Percentiles rank a stretch among this genome's conserved stretches.
Conservation (phyloP, 164 flowering plant genomes). For the Piper betle region DNA sequence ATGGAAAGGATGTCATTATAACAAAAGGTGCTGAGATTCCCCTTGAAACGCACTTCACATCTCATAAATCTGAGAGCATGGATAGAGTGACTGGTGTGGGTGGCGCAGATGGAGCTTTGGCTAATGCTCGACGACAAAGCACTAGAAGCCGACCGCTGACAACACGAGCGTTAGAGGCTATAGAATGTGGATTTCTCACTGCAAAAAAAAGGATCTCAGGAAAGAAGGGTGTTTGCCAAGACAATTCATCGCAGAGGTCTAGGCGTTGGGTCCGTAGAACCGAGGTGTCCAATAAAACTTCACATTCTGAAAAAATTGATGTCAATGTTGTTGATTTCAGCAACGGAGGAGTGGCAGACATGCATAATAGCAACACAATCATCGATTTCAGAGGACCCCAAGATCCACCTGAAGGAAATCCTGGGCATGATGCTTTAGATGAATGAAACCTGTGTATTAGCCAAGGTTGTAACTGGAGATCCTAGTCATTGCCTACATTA, state of each 20-base stretch:
- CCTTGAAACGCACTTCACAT: neutral
- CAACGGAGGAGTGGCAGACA: no score
- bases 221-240: constrained; percentile 1
- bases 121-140: constrained; percentile 40
- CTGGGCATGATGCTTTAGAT: no score
- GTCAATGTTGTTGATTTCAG: constrained; percentile 8
- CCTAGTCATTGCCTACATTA: no score
- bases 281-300: constrained; percentile 4
- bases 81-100: constrained; percentile 7
- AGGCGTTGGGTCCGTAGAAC: constrained; percentile 15
- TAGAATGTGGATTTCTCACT: constrained; percentile 36
- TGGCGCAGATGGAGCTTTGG: constrained; percentile 15
- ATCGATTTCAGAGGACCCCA: no score
- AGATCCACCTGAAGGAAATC: no score
- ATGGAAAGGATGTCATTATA: constrained; percentile 8
- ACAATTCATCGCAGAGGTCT: constrained; percentile 13
- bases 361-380: no score
- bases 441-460: no score
- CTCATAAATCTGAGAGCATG: constrained; percentile 1
- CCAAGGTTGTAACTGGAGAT: no score
- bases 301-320: constrained; percentile 9
- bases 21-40: constrained; percentile 3
- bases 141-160: constrained; percentile 59
- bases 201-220: constrained; percentile 18
- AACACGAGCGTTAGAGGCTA: constrained; percentile 53